These are phyloP conservation scores for Corchorus capsularis DNA, from an alignment of 345 rosid species.

Conservation along the genomic window DNA sequence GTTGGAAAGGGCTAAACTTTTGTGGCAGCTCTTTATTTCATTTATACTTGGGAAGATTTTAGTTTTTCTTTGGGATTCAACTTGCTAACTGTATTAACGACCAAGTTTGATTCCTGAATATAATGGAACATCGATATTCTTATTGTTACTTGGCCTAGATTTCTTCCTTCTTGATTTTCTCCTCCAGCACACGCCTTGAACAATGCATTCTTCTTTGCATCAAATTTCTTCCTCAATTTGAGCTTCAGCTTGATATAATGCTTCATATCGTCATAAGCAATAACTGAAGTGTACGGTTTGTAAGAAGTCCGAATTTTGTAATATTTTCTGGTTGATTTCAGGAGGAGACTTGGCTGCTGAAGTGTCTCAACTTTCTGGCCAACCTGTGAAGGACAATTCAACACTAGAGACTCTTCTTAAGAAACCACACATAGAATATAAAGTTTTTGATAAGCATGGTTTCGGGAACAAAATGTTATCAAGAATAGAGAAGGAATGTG, in stretches of 20 bases:
- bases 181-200: not conserved
- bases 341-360: conserved; percentile 89
- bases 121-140: not conserved
- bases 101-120: not conserved
- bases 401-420: conserved; percentile 86
- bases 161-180: not conserved
- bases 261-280: not conserved
- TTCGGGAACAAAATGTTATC: conserved; percentile 69
- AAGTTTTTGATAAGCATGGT: conserved; percentile 79
- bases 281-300: not conserved
- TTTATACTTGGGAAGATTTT: not conserved
- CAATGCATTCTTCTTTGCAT: conserved; percentile 7
- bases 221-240: not conserved
- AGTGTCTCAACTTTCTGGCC: conserved; percentile 61
- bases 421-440: conserved; percentile 87
- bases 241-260: not conserved
- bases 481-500: conserved; percentile 80
- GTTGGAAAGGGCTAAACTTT: not conserved
- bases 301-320: conserved; percentile 5
- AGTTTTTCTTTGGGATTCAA: not conserved
- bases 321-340: conserved; percentile 32
- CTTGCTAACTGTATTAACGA: not conserved
- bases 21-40: not conserved
- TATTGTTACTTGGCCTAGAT: not conserved
- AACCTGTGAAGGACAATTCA: conserved; percentile 81